phyloP scores from a whole-genome alignment of 768 basidiomycete species.

The Termitomyces sp. region DNA sequence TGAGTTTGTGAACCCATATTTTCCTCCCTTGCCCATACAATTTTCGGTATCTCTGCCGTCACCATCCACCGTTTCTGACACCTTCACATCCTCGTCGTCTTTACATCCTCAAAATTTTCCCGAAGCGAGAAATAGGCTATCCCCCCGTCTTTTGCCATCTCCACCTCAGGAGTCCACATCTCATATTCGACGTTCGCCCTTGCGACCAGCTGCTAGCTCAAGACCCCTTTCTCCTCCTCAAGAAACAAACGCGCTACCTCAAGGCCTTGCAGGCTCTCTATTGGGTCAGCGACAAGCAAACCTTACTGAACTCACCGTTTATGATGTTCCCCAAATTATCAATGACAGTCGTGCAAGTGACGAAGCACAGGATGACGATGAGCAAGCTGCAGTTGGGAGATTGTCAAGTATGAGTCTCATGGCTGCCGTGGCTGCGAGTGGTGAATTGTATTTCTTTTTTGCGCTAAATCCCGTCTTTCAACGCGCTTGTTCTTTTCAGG shows the following conservation, averaged over 20 bases:
- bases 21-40: conserved; percentile 33
- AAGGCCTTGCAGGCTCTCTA: not conserved
- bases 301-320: not conserved
- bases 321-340: conserved; percentile 2
- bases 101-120: not conserved
- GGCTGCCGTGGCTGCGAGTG: conserved; percentile 79
- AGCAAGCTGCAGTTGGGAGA: conserved; percentile 82
- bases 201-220: conserved; percentile 1
- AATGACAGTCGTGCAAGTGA: conserved; percentile 17
- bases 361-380: conserved; percentile 33
- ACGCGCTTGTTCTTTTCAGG: conserved; percentile 30
- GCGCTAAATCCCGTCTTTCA: not conserved
- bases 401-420: conserved; percentile 92
- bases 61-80: conserved; percentile 15
- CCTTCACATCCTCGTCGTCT: conserved; percentile 21
- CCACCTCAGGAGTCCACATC: conserved; percentile 10
- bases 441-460: conserved; percentile 33
- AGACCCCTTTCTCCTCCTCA: conserved; percentile 16
- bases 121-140: not conserved
- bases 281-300: not conserved
- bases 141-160: not conserved
- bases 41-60: conserved; percentile 4
- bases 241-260: not conserved
- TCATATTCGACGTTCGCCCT: not conserved
- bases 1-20: conserved; percentile 46